Evolutionary conservation across 2,329 filamentous ascomycete genomes (phyloP).

Genomic region (Talaromyces pinophilus): DNA sequence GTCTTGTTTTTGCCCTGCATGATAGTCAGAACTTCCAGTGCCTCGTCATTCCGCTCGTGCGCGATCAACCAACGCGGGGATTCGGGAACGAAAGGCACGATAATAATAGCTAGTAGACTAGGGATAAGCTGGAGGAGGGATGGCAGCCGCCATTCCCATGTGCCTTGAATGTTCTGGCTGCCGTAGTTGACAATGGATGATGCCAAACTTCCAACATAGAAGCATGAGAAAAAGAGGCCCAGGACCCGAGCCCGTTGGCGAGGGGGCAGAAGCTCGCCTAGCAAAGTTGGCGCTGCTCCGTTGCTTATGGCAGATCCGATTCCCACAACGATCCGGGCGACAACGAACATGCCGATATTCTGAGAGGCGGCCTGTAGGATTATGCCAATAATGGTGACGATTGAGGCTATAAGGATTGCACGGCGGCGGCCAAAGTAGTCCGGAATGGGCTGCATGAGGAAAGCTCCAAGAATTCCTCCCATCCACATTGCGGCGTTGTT

Average conservation of each 20-base stretch:
- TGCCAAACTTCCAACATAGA: neutral
- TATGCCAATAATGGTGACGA: neutral
- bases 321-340: neutral
- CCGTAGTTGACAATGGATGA: neutral
- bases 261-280: conserved; percentile 1
- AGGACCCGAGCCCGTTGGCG: neutral
- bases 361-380: conserved; percentile 9
- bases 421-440: conserved; percentile 1
- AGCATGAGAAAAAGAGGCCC: neutral
- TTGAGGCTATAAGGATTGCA: conserved; percentile 1
- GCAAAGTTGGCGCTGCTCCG: neutral
- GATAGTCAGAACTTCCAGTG: neutral
- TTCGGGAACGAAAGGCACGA: conserved; percentile 56
- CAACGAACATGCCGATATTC: conserved; percentile 2
- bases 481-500: conserved; percentile 9
- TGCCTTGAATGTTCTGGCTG: conserved; percentile 20
- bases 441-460: neutral
- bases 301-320: neutral
- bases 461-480: neutral
- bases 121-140: conserved; percentile 22
- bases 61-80: conserved; percentile 66
- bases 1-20: neutral
- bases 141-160: conserved; percentile 33
- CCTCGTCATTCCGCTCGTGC: neutral
- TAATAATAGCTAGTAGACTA: conserved; percentile 9